These are phyloP conservation scores for Rhodotorula sp. DNA, from an alignment of 1,284 basidiomycete genomes.

Conservation along the genomic window DNA sequence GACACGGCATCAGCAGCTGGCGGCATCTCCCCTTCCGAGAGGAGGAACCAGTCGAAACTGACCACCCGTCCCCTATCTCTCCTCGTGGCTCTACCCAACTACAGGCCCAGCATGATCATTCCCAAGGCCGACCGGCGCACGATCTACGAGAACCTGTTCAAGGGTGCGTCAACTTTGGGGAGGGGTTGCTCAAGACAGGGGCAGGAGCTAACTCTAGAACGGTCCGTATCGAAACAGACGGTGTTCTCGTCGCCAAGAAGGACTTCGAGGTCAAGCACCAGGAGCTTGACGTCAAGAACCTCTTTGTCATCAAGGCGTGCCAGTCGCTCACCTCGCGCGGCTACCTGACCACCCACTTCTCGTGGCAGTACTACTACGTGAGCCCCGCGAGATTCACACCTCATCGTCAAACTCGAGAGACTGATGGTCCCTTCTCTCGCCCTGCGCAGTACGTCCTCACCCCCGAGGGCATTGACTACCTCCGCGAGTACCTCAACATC, in stretches of 20 bases:
- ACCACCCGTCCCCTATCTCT: not conserved
- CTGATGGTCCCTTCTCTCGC: slow-evolving; percentile 3
- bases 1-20: too few species aligned
- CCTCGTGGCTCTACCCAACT: not conserved
- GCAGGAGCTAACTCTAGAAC: not conserved
- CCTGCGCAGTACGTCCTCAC: slow-evolving; percentile 79
- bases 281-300: slow-evolving; percentile 93
- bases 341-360: slow-evolving; percentile 88
- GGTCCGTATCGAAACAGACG: slow-evolving; percentile 60
- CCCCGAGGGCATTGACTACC: slow-evolving; percentile 89
- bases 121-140: slow-evolving; percentile 46
- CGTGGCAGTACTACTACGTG: slow-evolving; percentile 53
- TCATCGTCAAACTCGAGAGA: not conserved
- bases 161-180: too few species aligned
- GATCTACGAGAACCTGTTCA: slow-evolving; percentile 90
- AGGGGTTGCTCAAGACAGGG: too few species aligned
- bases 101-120: slow-evolving; percentile 46
- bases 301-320: slow-evolving; percentile 98
- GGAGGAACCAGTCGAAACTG: not conserved
- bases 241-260: slow-evolving; percentile 98
- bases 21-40: too few species aligned
- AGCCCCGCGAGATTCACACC: not conserved
- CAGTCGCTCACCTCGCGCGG: slow-evolving; percentile 95
- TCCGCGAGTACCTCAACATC: slow-evolving; percentile 92
- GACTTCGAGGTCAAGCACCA: slow-evolving; percentile 97